Base-by-base conservation (phyloP, 2,329 filamentous ascomycete species). In the Chaetothyriales sp. region DNA sequence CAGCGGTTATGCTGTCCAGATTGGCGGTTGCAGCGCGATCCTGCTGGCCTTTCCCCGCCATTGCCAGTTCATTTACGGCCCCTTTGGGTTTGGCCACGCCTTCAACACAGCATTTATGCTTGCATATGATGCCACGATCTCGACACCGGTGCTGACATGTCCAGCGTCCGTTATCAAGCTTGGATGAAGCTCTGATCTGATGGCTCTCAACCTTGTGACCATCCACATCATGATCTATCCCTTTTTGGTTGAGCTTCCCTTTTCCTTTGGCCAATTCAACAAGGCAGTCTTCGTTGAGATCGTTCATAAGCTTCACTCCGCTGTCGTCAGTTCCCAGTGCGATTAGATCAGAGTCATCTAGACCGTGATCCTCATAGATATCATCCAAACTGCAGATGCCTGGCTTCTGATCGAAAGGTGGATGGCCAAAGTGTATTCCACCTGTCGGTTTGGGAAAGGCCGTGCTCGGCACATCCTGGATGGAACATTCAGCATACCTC, bases 131-230 rank as follows among this genome's bases (percentile, higher is more conserved):
- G 42, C 63, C 68, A 57, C 77, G 80, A 57, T 81, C 71, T 58
- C 76, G 79, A 67, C 85, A 89, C 18, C 65, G 65, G 61, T 90
- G 85, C 52, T 83, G 83, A 65, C 85, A 90, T 36, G 75, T 74
- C 79, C 81, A 89, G 60, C 75, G 84, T 0, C 84, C 84, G 60
- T 85, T 89, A 0, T 71, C 65, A 54, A 88, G 73, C 57, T 73
- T 74, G 1, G 67, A 62, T 3, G 79, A 73, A 46, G 73, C 66
- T 32, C 58, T 55, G 28, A 36, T 36, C 28, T 36, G 28, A 36
- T 46, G 52, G 2, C 36, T 42, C 2, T 53, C 39, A 43, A 36
- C 15, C 18, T 19, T 19, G 46, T 53, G 49, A 7, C 25, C 25
- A 22, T 53, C 51, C 36, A 53, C 49, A 12, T 49, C 47, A 43